Percentiles rank a stretch among this genome's conserved stretches.
Evolutionary conservation across 441 rosid species (phyloP).

Genomic region (Biscutella auriculata): DNA sequence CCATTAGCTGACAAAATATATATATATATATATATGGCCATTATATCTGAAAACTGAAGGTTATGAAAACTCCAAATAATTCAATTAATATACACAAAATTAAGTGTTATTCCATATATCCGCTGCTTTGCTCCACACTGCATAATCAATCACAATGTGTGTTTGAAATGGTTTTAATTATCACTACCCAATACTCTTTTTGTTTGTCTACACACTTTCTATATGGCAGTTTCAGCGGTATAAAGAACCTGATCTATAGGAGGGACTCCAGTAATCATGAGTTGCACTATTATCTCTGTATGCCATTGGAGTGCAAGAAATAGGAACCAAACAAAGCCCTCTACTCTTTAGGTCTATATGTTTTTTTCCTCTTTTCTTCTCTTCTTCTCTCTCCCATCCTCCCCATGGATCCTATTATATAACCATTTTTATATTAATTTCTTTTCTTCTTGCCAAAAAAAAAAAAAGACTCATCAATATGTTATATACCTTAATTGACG

Average conservation of each 20-base stretch:
- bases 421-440: neutral
- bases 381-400: constrained; percentile 45
- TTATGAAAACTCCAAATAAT: no score
- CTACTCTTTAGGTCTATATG: constrained; percentile 46
- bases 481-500: constrained; percentile 14
- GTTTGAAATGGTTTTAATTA: no score
- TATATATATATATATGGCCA: no score
- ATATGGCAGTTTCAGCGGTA: no score
- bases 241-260: constrained; percentile 63
- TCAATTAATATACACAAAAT: no score
- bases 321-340: constrained; percentile 77
- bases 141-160: no score
- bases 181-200: no score
- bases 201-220: no score
- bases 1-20: no score
- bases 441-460: neutral
- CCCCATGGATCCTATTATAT: constrained; percentile 69
- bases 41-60: no score
- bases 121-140: no score
- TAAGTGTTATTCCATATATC: no score
- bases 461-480: neutral
- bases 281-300: constrained; percentile 55
- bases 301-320: constrained; percentile 49
- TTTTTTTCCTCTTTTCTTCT: constrained; percentile 32
- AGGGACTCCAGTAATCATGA: constrained; percentile 61